These are phyloP conservation scores for Clitopilus hobsonii DNA, from an alignment of 768 basidiomycete genomes.

Conservation along the genomic window DNA sequence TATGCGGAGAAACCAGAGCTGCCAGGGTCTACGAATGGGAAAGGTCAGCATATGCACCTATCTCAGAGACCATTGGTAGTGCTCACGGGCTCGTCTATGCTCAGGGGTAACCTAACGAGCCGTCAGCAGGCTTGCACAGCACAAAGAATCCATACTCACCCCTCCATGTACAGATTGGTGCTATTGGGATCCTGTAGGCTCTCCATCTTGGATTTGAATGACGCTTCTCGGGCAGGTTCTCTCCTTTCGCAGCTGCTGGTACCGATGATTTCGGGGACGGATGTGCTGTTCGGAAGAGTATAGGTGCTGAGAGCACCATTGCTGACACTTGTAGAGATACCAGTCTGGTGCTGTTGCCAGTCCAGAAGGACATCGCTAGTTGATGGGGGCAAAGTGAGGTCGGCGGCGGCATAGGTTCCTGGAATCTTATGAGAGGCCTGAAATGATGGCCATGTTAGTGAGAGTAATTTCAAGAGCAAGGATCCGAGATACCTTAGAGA, in stretches of 20 bases:
- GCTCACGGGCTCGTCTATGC: constrained; percentile 60
- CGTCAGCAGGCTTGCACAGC: neutral
- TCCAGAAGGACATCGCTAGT: neutral
- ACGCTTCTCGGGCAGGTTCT: constrained; percentile 16
- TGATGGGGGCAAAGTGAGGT: neutral
- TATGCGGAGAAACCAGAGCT: constrained; percentile 63
- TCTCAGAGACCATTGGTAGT: neutral
- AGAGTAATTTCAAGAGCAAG: constrained; percentile 5
- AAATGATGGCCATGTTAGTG: constrained; percentile 1
- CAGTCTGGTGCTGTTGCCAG: too few relatives aligned
- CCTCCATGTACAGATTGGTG: constrained; percentile 82
- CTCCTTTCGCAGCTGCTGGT: constrained; percentile 12
- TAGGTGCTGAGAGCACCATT: too few relatives aligned
- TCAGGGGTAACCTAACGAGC: constrained; percentile 53
- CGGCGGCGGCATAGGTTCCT: constrained; percentile 56
- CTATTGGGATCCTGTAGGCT: constrained; percentile 59
- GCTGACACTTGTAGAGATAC: too few relatives aligned
- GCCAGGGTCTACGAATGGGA: constrained; percentile 45
- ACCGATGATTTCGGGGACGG: neutral
- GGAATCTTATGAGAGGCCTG: constrained; percentile 78
- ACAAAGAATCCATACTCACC: constrained; percentile 28
- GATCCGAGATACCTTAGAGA: constrained; percentile 63
- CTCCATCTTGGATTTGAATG: constrained; percentile 81
- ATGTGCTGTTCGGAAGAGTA: neutral
- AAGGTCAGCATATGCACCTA: neutral